These are phyloP conservation scores for Coleophoma crateriformis DNA, from an alignment of 2,329 filamentous ascomycete genomes.

Conservation along the genomic window DNA sequence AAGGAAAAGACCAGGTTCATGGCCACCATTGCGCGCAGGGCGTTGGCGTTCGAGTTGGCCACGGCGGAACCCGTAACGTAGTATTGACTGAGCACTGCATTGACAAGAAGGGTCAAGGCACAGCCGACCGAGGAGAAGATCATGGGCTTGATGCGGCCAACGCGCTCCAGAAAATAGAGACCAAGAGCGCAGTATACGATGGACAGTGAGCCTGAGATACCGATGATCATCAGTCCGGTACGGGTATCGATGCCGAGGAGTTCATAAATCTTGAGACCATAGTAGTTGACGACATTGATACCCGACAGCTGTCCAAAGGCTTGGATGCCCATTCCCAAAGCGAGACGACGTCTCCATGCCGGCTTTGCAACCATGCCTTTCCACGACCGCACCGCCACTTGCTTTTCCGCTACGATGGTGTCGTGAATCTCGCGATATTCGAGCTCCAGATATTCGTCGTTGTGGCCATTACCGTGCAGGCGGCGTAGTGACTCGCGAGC, in stretches of 20 bases:
- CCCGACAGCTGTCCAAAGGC: slow-evolving; percentile 41
- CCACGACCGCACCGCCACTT: slow-evolving; percentile 28
- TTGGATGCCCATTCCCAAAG: slow-evolving; percentile 41
- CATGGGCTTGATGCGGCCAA: slow-evolving; percentile 28
- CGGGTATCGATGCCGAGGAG: slow-evolving; percentile 31
- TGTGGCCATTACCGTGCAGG: slow-evolving; percentile 45
- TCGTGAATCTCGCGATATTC: slow-evolving; percentile 43
- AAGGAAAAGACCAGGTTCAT: slow-evolving; percentile 43
- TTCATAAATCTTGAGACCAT: slow-evolving; percentile 30
- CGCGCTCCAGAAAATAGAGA: slow-evolving; percentile 14
- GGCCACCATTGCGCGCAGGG: slow-evolving; percentile 45
- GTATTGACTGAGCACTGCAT: slow-evolving; percentile 41
- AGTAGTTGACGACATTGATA: slow-evolving; percentile 30
- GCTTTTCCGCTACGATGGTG: slow-evolving; percentile 49
- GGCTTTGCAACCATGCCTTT: slow-evolving; percentile 34
- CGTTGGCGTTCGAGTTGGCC: slow-evolving; percentile 34
- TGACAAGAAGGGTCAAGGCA: slow-evolving; percentile 46
- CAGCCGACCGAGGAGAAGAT: slow-evolving; percentile 41
- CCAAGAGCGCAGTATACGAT: slow-evolving; percentile 35
- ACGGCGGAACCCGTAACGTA: not conserved
- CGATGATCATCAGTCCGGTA: slow-evolving; percentile 42
- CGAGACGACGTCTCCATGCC: slow-evolving; percentile 36
- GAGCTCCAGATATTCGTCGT: slow-evolving; percentile 39
- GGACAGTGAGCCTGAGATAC: slow-evolving; percentile 41
- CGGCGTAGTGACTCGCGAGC: slow-evolving; percentile 47